A percentile compares a stretch with the other conserved stretches of the same genome.
phyloP scores from a whole-genome alignment of 305 asterid genomes.

The Coffea humblotiana region DNA sequence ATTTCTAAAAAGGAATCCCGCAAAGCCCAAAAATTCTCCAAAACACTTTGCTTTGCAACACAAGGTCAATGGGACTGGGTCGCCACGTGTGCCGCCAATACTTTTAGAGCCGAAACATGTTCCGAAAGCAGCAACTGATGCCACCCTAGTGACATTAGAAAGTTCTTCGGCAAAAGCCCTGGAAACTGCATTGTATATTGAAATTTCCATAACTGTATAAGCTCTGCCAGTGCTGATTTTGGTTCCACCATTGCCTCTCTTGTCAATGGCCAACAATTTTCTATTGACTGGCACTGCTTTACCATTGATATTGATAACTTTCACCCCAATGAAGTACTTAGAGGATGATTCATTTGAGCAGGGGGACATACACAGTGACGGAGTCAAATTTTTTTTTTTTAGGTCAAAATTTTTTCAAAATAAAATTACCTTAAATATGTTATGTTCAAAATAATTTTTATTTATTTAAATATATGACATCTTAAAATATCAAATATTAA shows the following conservation, averaged over 20 bases:
- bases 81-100: slow-evolving; percentile 14
- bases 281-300: slow-evolving; percentile 28
- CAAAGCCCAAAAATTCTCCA: slow-evolving; percentile 30
- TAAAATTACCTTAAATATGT: no score
- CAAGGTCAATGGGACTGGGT: slow-evolving; percentile 22
- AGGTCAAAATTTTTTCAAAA: no score
- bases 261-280: slow-evolving; percentile 36
- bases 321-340: slow-evolving; percentile 47
- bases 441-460: no score
- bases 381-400: no score
- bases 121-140: slow-evolving; percentile 24
- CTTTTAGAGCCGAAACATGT: slow-evolving; percentile 20
- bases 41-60: slow-evolving; percentile 18
- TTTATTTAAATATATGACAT: no score
- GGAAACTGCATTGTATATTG: slow-evolving; percentile 27
- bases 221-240: slow-evolving; percentile 41
- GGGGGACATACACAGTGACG: slow-evolving; percentile 6
- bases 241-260: slow-evolving; percentile 46
- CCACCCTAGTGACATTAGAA: slow-evolving; percentile 21
- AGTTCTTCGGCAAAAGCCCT: slow-evolving; percentile 15
- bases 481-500: no score
- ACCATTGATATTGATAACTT: slow-evolving; percentile 32
- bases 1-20: no score
- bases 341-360: slow-evolving; percentile 33
- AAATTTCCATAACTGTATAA: slow-evolving; percentile 25